Conservation (phyloP, 208 protist genomes). For the Trichomonas gallinae region DNA sequence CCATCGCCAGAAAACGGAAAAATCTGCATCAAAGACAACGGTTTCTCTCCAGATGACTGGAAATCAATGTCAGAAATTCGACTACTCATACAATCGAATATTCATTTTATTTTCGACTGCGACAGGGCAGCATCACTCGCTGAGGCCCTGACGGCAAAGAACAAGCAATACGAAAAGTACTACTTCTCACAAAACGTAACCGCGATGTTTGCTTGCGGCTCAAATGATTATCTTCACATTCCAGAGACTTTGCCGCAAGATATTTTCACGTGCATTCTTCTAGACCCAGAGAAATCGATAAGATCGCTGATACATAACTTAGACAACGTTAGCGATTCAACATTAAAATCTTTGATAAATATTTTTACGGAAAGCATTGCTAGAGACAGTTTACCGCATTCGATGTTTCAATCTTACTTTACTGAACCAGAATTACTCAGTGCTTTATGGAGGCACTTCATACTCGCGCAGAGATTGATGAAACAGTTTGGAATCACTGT, state of each 20-base stretch:
- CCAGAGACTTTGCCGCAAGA: not conserved
- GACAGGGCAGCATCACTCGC: not conserved
- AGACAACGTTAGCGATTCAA: not conserved
- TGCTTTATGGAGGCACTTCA: not conserved
- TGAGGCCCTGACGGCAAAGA: not conserved
- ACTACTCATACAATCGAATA: not conserved
- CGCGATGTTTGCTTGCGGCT: not conserved
- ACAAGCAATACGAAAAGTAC: not conserved
- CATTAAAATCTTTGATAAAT: not conserved
- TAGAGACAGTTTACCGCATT: not conserved
- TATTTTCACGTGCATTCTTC: not conserved
- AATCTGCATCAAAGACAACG: not conserved
- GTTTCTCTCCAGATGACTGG: not conserved
- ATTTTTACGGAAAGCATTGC: constrained; percentile 5
- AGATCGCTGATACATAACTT: not conserved
- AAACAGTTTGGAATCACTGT: not conserved
- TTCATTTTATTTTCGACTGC: not conserved
- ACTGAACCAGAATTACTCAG: not conserved
- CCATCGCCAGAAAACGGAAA: not conserved
- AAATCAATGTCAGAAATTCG: not conserved
- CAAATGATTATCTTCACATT: not conserved
- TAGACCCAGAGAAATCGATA: not conserved
- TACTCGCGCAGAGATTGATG: not conserved
- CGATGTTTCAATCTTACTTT: not conserved
- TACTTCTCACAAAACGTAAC: not conserved